These are phyloP conservation scores for Calycina herbarum DNA, from an alignment of 2,329 filamentous ascomycete species.

Conservation along the genomic window DNA sequence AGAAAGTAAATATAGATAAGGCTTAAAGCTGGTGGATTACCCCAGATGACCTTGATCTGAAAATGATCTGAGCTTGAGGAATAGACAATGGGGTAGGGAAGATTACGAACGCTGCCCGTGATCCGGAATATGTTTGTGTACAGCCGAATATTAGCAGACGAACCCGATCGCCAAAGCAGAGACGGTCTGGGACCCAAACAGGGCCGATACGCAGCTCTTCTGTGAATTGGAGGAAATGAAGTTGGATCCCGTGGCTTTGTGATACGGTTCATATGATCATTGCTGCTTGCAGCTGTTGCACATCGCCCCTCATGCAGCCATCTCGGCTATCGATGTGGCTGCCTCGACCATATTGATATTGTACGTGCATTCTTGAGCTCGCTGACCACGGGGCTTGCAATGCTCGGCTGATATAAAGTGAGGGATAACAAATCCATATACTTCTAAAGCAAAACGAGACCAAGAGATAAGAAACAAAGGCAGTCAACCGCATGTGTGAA, in stretches of 20 bases:
- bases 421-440: not conserved
- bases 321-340: not conserved
- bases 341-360: not conserved
- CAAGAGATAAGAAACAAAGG: not conserved
- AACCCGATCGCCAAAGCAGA: not conserved
- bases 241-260: conserved; percentile 2
- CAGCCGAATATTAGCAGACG: not conserved
- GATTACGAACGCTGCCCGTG: not conserved
- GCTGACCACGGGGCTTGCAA: not conserved
- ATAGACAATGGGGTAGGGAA: not conserved
- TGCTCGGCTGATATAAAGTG: not conserved
- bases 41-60: not conserved
- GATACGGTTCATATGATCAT: not conserved
- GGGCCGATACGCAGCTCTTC: conserved; percentile 1
- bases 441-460: not conserved
- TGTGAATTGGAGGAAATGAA: conserved; percentile 1
- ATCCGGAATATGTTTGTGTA: not conserved
- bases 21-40: not conserved
- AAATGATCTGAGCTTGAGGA: conserved; percentile 1
- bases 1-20: not conserved
- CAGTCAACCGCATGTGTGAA: not conserved
- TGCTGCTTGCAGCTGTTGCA: conserved; percentile 1
- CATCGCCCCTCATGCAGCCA: not conserved
- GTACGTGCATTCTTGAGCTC: not conserved
- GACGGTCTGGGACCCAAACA: not conserved